phyloP scores from a whole-genome alignment of 202 grass and related monocot genomes.

The Setaria viridis region DNA sequence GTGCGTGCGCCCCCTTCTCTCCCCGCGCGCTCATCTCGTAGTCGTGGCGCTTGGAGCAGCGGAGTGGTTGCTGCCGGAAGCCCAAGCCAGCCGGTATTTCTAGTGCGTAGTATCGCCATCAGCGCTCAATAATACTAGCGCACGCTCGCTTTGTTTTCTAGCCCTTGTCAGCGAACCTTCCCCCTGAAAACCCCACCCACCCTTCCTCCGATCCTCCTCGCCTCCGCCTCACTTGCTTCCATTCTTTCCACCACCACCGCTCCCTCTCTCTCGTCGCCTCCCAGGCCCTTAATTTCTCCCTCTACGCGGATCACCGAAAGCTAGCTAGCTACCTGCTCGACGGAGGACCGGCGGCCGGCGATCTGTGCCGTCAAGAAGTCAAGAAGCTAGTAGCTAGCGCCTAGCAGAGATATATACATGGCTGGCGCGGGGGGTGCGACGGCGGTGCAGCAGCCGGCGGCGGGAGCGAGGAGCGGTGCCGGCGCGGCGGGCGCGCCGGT shows the following conservation, averaged over 20 bases:
- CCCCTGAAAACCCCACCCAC: constrained; percentile 55
- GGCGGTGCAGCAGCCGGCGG: constrained; percentile 30
- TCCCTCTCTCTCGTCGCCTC: no score
- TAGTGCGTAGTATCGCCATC: constrained; percentile 57
- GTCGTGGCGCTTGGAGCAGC: not conserved
- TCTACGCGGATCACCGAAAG: not conserved
- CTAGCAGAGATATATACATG: constrained; percentile 17
- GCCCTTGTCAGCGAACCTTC: constrained; percentile 70
- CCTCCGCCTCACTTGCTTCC: not conserved
- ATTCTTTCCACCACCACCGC: not conserved
- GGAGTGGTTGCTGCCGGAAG: not conserved
- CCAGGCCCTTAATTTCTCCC: not conserved
- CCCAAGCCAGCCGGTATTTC: not conserved
- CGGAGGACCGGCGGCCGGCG: not conserved
- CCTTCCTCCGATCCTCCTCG: not conserved
- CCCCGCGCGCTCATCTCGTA: not conserved
- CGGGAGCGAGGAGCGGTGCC: constrained; percentile 10
- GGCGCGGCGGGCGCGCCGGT: not conserved
- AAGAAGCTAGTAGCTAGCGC: not conserved
- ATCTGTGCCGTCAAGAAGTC: not conserved
- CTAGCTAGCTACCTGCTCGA: not conserved
- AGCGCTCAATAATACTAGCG: constrained; percentile 49
- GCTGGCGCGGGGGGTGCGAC: constrained; percentile 58
- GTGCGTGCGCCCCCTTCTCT: constrained; percentile 34
- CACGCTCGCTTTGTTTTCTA: constrained; percentile 55